These are phyloP conservation scores for Exophiala dermatitidis DNA, from an alignment of 2,329 filamentous ascomycete genomes.

Conservation along the genomic window DNA sequence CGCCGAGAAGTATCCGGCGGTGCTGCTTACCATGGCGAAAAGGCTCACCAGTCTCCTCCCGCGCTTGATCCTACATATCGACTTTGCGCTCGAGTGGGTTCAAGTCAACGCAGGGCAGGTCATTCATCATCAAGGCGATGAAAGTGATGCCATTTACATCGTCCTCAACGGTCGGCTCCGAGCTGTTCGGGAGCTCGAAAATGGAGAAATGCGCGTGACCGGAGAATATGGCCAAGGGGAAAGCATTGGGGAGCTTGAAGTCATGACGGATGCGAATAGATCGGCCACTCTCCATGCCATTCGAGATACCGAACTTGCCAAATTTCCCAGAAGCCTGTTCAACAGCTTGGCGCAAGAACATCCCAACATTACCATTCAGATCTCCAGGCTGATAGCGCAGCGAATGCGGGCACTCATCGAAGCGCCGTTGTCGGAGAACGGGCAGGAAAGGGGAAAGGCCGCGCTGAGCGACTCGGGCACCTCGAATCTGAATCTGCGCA, in stretches of 20 bases:
- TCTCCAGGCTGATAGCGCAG: slow-evolving; percentile 95
- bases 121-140: slow-evolving; percentile 86
- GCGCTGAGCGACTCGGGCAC: slow-evolving; percentile 43
- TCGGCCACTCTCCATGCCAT: slow-evolving; percentile 91
- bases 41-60: slow-evolving; percentile 82
- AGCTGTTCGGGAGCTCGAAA: slow-evolving; percentile 71
- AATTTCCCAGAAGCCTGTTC: slow-evolving; percentile 91
- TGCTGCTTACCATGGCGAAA: slow-evolving; percentile 93
- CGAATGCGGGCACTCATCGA: slow-evolving; percentile 87
- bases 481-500: slow-evolving; percentile 85
- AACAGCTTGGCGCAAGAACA: slow-evolving; percentile 97
- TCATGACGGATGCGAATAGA: slow-evolving; percentile 88
- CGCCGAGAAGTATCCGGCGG: slow-evolving; percentile 84
- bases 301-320: slow-evolving; percentile 89
- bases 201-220: slow-evolving; percentile 74
- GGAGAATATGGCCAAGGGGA: slow-evolving; percentile 96
- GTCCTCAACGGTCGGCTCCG: slow-evolving; percentile 89
- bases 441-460: slow-evolving; percentile 51
- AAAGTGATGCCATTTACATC: slow-evolving; percentile 97
- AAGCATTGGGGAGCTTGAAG: slow-evolving; percentile 93
- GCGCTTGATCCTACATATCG: slow-evolving; percentile 85
- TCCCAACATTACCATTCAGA: slow-evolving; percentile 96
- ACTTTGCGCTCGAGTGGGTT: slow-evolving; percentile 97
- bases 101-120: slow-evolving; percentile 94
- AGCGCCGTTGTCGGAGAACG: slow-evolving; percentile 61